Percentiles rank a stretch among this genome's conserved stretches.
Conservation (phyloP, 345 rosid genomes). For the Boechera divaricarpa region DNA sequence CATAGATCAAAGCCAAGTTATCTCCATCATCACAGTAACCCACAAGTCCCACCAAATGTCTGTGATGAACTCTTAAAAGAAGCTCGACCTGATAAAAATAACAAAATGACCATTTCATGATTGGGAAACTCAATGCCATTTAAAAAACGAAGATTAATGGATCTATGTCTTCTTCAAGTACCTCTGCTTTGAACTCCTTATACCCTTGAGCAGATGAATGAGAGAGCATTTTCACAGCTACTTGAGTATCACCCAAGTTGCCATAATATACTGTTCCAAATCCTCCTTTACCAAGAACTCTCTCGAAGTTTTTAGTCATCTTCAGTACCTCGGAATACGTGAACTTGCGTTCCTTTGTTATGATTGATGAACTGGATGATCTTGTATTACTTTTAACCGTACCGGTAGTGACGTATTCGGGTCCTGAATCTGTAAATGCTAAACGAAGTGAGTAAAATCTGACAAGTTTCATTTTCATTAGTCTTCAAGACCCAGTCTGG, state of each 20-base stretch:
- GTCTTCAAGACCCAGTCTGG: background rate
- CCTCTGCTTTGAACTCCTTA: slow-evolving; percentile 51
- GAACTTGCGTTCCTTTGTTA: slow-evolving; percentile 37
- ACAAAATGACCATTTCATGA: background rate
- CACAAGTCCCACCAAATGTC: slow-evolving; percentile 51
- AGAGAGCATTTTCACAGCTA: slow-evolving; percentile 49
- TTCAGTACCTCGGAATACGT: slow-evolving; percentile 36
- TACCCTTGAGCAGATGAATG: slow-evolving; percentile 49
- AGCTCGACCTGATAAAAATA: slow-evolving; percentile 31
- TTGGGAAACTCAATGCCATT: background rate
- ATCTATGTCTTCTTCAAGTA: background rate
- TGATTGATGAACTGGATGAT: slow-evolving; percentile 24
- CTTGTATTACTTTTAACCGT: background rate
- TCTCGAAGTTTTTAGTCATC: slow-evolving; percentile 45
- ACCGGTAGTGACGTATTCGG: background rate
- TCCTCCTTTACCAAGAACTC: slow-evolving; percentile 47
- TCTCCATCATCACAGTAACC: slow-evolving; percentile 62
- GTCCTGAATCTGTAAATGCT: slow-evolving; percentile 1
- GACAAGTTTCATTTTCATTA: background rate
- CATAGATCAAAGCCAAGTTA: slow-evolving; percentile 58
- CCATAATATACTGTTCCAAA: slow-evolving; percentile 51
- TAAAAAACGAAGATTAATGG: background rate
- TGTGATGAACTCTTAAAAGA: slow-evolving; percentile 49
- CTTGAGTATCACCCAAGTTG: slow-evolving; percentile 40
- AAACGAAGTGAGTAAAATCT: background rate